phyloP scores from a whole-genome alignment of 345 rosid genomes.

The Lepidium aucheri region DNA sequence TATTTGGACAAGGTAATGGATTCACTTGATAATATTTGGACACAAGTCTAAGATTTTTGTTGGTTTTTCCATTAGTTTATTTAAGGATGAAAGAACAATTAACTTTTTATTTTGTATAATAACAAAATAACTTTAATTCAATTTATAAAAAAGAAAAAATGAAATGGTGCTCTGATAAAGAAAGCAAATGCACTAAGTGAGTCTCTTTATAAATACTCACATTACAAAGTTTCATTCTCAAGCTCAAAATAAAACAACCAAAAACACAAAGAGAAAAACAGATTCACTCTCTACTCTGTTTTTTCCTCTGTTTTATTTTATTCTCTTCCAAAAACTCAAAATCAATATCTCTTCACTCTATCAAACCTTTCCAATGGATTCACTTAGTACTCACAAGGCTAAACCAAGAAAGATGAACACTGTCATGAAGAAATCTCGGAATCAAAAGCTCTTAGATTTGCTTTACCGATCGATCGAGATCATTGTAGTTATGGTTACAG shows the following conservation, averaged over 20 bases:
- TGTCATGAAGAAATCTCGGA: conserved; percentile 35
- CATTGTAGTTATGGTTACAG: conserved; percentile 40
- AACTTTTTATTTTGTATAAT: not conserved
- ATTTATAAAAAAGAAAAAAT: not conserved
- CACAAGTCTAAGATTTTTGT: not conserved
- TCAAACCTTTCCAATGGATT: conserved; percentile 41
- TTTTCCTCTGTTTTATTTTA: not conserved
- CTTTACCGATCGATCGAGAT: conserved; percentile 47
- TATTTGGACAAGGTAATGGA: not conserved
- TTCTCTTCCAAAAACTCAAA: not conserved
- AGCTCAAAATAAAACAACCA: conserved; percentile 1
- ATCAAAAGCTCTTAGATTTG: conserved; percentile 38
- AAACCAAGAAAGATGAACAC: conserved; percentile 52
- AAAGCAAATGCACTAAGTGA: conserved; percentile 13
- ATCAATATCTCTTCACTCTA: not conserved
- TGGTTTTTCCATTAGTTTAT: not conserved
- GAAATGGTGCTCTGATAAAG: not conserved
- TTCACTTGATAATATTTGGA: not conserved
- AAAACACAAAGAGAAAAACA: conserved; percentile 11
- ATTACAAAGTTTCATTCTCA: conserved; percentile 7
- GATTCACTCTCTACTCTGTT: not conserved
- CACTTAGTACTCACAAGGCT: conserved; percentile 35
- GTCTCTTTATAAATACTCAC: conserved; percentile 19
- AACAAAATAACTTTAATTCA: conserved; percentile 1
- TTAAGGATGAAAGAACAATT: not conserved